phyloP scores from a whole-genome alignment of 2,329 filamentous ascomycete species.

The Ilyonectria mors-panacis region DNA sequence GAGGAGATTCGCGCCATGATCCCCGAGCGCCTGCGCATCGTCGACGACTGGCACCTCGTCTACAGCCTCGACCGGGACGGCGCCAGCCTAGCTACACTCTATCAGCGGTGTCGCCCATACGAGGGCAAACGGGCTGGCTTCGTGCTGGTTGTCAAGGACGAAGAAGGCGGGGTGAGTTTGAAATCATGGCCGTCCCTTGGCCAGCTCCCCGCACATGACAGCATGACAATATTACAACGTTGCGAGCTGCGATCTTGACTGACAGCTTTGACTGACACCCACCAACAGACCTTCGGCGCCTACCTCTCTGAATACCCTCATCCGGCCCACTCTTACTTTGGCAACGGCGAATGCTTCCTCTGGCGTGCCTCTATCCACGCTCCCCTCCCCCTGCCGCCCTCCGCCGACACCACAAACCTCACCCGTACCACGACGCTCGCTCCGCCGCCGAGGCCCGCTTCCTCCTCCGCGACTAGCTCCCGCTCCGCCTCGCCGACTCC shows the following conservation, averaged over 20 bases:
- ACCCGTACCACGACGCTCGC: conserved; percentile 58
- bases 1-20: conserved; percentile 94
- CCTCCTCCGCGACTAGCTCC: conserved; percentile 47
- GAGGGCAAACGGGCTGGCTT: conserved; percentile 84
- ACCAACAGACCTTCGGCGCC: conserved; percentile 82
- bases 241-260: conserved; percentile 33
- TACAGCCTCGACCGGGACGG: conserved; percentile 96
- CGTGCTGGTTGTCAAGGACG: conserved; percentile 88
- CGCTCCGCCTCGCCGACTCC: conserved; percentile 60
- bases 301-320: conserved; percentile 93
- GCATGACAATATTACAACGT: conserved; percentile 14
- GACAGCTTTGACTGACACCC: conserved; percentile 14
- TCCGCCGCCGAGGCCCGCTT: conserved; percentile 45
- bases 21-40: conserved; percentile 87
- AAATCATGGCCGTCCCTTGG: neutral
- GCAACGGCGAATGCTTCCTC: conserved; percentile 93
- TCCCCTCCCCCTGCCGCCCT: conserved; percentile 66
- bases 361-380: conserved; percentile 73
- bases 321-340: conserved; percentile 88
- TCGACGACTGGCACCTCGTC: conserved; percentile 86
- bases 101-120: conserved; percentile 81
- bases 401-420: conserved; percentile 65
- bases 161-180: conserved; percentile 76
- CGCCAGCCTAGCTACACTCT: conserved; percentile 88
- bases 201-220: conserved; percentile 4